These are phyloP conservation scores for Colletotrichum salicis DNA, from an alignment of 2,329 filamentous ascomycete genomes.

Conservation along the genomic window DNA sequence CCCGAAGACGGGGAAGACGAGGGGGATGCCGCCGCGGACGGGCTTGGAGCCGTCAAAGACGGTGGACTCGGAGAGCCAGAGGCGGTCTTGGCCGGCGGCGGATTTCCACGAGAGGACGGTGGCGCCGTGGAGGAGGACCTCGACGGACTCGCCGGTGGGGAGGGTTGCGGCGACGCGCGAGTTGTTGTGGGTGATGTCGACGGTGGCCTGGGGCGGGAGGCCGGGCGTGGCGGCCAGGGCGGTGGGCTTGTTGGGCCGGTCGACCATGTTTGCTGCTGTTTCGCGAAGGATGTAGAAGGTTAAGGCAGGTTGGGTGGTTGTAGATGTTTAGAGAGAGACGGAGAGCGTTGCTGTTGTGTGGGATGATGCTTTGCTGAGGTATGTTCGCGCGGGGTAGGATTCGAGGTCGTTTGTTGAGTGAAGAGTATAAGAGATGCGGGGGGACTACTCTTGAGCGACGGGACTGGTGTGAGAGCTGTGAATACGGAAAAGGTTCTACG, in stretches of 20 bases:
- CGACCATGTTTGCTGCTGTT: slow-evolving; percentile 67
- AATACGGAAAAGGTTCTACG: not conserved
- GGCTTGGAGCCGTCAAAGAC: slow-evolving; percentile 88
- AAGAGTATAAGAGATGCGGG: not conserved
- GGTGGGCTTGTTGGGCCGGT: slow-evolving; percentile 85
- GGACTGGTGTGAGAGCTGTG: not conserved
- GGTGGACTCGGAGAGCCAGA: slow-evolving; percentile 85
- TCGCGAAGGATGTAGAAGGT: not conserved
- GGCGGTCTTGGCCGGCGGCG: slow-evolving; percentile 79
- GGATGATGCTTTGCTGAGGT: not conserved
- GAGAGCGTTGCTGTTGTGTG: not conserved
- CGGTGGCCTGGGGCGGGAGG: slow-evolving; percentile 78
- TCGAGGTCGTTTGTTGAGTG: not conserved
- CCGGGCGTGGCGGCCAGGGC: slow-evolving; percentile 80
- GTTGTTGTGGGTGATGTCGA: slow-evolving; percentile 78
- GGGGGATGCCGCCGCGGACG: slow-evolving; percentile 89
- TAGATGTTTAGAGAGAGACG: not conserved
- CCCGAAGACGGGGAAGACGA: slow-evolving; percentile 96
- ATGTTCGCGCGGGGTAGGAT: not conserved
- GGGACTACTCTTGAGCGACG: not conserved
- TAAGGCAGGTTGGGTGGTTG: slow-evolving; percentile 10
- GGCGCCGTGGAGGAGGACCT: slow-evolving; percentile 89
- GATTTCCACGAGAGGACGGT: slow-evolving; percentile 96
- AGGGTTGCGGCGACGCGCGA: slow-evolving; percentile 81
- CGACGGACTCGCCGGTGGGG: slow-evolving; percentile 86